Conservation (phyloP, 2,329 filamentous ascomycete genomes). For the Cytospora piceicola region DNA sequence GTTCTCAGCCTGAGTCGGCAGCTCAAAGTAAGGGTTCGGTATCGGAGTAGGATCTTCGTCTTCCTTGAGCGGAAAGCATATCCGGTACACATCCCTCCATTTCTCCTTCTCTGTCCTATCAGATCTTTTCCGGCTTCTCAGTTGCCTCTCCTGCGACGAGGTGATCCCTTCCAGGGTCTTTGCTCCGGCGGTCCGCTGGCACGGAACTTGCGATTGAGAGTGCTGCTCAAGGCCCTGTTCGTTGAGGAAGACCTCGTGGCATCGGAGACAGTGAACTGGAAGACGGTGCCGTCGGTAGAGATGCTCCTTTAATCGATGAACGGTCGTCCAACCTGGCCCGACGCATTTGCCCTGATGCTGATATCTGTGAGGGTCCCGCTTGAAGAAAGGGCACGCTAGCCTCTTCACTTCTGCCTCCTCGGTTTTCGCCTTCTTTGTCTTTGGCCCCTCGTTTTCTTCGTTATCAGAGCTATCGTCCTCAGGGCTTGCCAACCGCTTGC, state of each 20-base stretch:
- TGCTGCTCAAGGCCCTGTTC: slow-evolving; percentile 26
- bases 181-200: slow-evolving; percentile 11
- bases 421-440: slow-evolving; percentile 18
- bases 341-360: slow-evolving; percentile 29
- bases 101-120: slow-evolving; percentile 30
- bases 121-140: slow-evolving; percentile 24
- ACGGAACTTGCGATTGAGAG: slow-evolving; percentile 18
- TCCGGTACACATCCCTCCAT: slow-evolving; percentile 28
- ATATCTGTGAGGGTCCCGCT: slow-evolving; percentile 29
- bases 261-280: slow-evolving; percentile 29
- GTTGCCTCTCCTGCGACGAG: slow-evolving; percentile 17
- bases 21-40: slow-evolving; percentile 31
- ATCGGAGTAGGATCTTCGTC: slow-evolving; percentile 19
- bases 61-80: slow-evolving; percentile 28
- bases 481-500: slow-evolving; percentile 16
- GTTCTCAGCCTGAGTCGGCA: slow-evolving; percentile 5
- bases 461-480: slow-evolving; percentile 7
- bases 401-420: slow-evolving; percentile 22
- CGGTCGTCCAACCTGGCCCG: slow-evolving; percentile 30
- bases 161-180: slow-evolving; percentile 28
- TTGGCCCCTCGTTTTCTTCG: not conserved
- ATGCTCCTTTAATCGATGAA: slow-evolving; percentile 32
- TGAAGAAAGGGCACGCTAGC: slow-evolving; percentile 32
- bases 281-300: slow-evolving; percentile 31
- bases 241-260: slow-evolving; percentile 26